Base-by-base conservation (phyloP, 208 protist species). In the Acanthamoeba culbertsoni region DNA sequence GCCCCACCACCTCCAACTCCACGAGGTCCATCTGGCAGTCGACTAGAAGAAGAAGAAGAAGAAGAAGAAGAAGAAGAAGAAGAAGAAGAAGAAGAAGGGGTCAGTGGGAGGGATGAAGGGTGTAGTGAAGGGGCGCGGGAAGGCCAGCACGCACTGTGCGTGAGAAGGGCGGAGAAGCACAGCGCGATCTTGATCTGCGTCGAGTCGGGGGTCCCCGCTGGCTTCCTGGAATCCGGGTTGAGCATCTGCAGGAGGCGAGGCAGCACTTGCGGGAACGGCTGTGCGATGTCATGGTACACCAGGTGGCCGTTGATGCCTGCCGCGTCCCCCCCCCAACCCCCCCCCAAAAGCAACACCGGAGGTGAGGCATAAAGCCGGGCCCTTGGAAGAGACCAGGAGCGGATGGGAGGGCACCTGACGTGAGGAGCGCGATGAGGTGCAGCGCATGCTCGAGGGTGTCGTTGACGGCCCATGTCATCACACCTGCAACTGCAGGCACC, bases 401-500 rank as follows among this genome's bases (percentile, higher is more conserved):
- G 12, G 71, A 48, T 40, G 20, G 71, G 23, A 31, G 5, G 12
- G 45, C 20, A 91, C 84, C 84, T 4, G 84, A 63, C 2, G 84
- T 71, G 28, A 91, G 46, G 35, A 91, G 84, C 8, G 53, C 55
- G 42, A 91, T 91, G 40, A 91, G 28, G n/a, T 91, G 84, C 10
- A 91, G 84, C n/a, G 55, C 53, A 31, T 51, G 53, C n/a, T 91
- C 84, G 8, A 91, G 84, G 12, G 59, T 73, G 14, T 91, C 84
- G 59, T 91, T 91, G 20, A 55, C 71, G 53, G 84, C 84, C 84
- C 84, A 91, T 26, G 84, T 71, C 43, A 91, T 63, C 14, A 91
- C 84, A 20, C 84, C 84, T 5, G 84, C 84, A 12, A 91, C 55
- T 5, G 84, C 84, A 6, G 46, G 28, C 48, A 91, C 55, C 35